Evolutionary conservation across 2,329 filamentous ascomycete genomes (phyloP).

Genomic region (Sarocladiaceae sp.): DNA sequence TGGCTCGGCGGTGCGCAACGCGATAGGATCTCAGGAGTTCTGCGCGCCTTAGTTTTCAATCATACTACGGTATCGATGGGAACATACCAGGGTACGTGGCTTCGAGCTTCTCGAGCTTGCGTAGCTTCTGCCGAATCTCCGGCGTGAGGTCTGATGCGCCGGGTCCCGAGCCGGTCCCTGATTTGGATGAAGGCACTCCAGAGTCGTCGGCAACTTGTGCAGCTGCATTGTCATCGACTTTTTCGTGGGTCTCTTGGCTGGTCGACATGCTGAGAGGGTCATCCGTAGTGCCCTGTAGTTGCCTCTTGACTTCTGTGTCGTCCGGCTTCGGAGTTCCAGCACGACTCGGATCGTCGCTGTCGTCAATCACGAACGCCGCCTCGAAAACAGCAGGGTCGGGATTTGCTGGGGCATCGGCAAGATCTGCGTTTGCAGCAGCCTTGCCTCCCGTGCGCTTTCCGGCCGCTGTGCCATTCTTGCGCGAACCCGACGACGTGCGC

Average conservation of each 20-base stretch:
- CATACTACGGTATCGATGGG: not conserved
- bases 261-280: not conserved
- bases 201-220: slow-evolving; percentile 14
- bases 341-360: slow-evolving; percentile 66
- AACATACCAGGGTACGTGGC: slow-evolving; percentile 73
- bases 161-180: slow-evolving; percentile 6
- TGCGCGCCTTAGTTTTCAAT: slow-evolving; percentile 26
- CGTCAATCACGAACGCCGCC: slow-evolving; percentile 79
- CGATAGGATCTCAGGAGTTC: slow-evolving; percentile 90
- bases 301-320: slow-evolving; percentile 17
- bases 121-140: slow-evolving; percentile 71
- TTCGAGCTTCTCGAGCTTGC: slow-evolving; percentile 87
- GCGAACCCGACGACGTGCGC: slow-evolving; percentile 32
- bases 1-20: slow-evolving; percentile 80
- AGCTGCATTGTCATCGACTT: slow-evolving; percentile 17
- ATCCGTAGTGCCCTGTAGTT: slow-evolving; percentile 10
- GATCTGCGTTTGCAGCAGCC: slow-evolving; percentile 33
- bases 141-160: slow-evolving; percentile 56
- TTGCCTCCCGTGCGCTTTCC: slow-evolving; percentile 31
- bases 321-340: slow-evolving; percentile 52
- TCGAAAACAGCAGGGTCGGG: slow-evolving; percentile 88
- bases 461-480: slow-evolving; percentile 32
- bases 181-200: not conserved
- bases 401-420: slow-evolving; percentile 39
- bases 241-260: slow-evolving; percentile 16